These are phyloP conservation scores for Globisporangium barbulae DNA, from an alignment of 352 stramenopile genomes.

Conservation along the genomic window DNA sequence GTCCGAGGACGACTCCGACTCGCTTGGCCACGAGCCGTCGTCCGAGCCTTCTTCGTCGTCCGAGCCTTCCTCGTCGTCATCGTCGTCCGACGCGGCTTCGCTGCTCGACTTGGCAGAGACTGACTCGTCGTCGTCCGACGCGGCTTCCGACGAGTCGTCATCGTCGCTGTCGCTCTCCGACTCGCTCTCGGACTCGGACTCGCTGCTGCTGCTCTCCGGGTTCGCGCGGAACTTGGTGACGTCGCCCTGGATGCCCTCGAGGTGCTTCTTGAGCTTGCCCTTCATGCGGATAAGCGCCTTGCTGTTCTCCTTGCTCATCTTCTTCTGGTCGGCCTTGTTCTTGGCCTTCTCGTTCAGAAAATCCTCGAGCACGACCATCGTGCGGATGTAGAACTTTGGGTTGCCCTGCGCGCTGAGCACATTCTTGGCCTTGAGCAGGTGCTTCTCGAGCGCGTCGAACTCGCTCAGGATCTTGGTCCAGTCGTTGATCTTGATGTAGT, in stretches of 20 bases:
- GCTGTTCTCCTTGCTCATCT: constrained; percentile 95
- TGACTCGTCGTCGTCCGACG: constrained; percentile 27
- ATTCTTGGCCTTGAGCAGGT: constrained; percentile 89
- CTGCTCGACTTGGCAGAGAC: constrained; percentile 1
- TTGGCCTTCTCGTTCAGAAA: constrained; percentile 89
- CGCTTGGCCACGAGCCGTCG: constrained; percentile 43
- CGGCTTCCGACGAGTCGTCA: constrained; percentile 35
- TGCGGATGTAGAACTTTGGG: constrained; percentile 91
- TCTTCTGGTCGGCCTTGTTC: constrained; percentile 97
- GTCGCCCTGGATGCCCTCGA: constrained; percentile 88
- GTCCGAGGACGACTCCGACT: constrained; percentile 54
- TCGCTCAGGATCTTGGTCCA: constrained; percentile 94
- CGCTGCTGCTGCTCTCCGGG: constrained; percentile 79
- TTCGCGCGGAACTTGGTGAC: constrained; percentile 91
- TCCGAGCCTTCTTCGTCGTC: constrained; percentile 28
- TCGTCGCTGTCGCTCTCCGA: constrained; percentile 37
- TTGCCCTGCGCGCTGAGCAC: constrained; percentile 81
- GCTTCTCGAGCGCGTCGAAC: constrained; percentile 94
- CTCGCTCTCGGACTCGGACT: constrained; percentile 31
- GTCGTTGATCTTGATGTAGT: constrained; percentile 96
- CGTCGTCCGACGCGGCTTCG: constrained; percentile 34
- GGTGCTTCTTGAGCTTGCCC: constrained; percentile 95
- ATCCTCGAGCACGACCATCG: constrained; percentile 94
- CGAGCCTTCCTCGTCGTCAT: constrained; percentile 33
- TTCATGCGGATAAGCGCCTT: constrained; percentile 98